phyloP scores from a whole-genome alignment of 1,284 basidiomycete species.

The Microbotryum violaceum region DNA sequence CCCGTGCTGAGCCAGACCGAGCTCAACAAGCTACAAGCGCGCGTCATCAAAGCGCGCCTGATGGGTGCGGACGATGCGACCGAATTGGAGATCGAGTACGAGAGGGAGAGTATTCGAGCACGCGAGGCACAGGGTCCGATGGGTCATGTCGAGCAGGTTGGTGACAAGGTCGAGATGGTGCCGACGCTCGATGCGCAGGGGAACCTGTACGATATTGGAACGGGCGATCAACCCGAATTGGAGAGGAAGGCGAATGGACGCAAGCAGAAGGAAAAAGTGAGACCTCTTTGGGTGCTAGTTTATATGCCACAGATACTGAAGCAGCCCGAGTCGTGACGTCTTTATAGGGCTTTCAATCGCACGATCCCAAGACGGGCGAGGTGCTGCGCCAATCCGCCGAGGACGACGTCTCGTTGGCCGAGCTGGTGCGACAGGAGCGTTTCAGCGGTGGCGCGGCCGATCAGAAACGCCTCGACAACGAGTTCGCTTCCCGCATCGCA shows the following conservation, averaged over 20 bases:
- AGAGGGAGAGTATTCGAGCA: slow-evolving; percentile 45
- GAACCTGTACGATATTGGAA: slow-evolving; percentile 82
- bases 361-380: slow-evolving; percentile 79
- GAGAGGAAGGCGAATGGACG: slow-evolving; percentile 46
- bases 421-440: slow-evolving; percentile 85
- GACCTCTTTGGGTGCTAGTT: slow-evolving; percentile 11
- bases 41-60: slow-evolving; percentile 82
- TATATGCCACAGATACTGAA: not conserved
- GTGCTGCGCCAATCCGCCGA: slow-evolving; percentile 73
- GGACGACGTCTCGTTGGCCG: slow-evolving; percentile 81
- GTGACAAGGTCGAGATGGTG: slow-evolving; percentile 58
- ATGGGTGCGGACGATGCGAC: slow-evolving; percentile 60
- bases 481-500: slow-evolving; percentile 80
- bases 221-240: slow-evolving; percentile 48
- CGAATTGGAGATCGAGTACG: slow-evolving; percentile 73
- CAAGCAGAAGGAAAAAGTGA: slow-evolving; percentile 64
- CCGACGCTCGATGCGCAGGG: slow-evolving; percentile 85
- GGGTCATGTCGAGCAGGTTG: slow-evolving; percentile 29
- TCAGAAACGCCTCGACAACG: slow-evolving; percentile 83
- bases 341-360: slow-evolving; percentile 58
- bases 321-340: no score
- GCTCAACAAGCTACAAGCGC: slow-evolving; percentile 87
- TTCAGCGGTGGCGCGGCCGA: slow-evolving; percentile 80
- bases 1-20: slow-evolving; percentile 48
- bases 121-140: slow-evolving; percentile 2